Conservation (phyloP, 106 monocot genomes). For the Dendrobium officinale region DNA sequence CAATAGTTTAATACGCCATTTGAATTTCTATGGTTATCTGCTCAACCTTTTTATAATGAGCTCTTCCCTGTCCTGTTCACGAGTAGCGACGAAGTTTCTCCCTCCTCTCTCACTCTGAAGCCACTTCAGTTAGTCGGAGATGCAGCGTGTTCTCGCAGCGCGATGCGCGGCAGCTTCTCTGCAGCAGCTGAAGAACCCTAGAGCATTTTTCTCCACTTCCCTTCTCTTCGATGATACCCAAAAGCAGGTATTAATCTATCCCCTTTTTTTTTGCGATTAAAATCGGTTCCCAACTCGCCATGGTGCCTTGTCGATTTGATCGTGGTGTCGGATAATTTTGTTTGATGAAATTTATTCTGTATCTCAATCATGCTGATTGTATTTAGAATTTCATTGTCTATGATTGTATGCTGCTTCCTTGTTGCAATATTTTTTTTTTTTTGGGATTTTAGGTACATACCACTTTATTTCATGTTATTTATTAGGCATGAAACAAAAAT, state of each 20-base stretch:
- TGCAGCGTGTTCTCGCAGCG: not conserved
- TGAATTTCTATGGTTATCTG: too few species aligned
- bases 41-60: too few species aligned
- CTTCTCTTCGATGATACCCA: constrained; percentile 67
- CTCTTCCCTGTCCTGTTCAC: not conserved
- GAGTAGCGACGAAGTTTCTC: not conserved
- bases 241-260: constrained; percentile 24
- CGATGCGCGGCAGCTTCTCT: constrained; percentile 2
- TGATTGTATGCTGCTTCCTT: not conserved
- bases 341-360: not conserved
- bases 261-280: not conserved
- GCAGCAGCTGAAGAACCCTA: constrained; percentile 2
- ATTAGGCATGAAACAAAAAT: too few species aligned
- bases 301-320: not conserved
- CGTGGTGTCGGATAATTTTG: not conserved
- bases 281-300: not conserved
- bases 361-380: not conserved
- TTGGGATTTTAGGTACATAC: too few species aligned
- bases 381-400: not conserved
- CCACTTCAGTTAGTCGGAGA: not conserved
- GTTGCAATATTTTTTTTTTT: not conserved
- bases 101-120: not conserved
- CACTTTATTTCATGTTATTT: too few species aligned
- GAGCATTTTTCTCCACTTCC: constrained; percentile 39
- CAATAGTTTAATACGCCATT: too few species aligned